Evolutionary conservation across 2,329 filamentous ascomycete genomes (phyloP).

Genomic region (Fusarium cicatricum): DNA sequence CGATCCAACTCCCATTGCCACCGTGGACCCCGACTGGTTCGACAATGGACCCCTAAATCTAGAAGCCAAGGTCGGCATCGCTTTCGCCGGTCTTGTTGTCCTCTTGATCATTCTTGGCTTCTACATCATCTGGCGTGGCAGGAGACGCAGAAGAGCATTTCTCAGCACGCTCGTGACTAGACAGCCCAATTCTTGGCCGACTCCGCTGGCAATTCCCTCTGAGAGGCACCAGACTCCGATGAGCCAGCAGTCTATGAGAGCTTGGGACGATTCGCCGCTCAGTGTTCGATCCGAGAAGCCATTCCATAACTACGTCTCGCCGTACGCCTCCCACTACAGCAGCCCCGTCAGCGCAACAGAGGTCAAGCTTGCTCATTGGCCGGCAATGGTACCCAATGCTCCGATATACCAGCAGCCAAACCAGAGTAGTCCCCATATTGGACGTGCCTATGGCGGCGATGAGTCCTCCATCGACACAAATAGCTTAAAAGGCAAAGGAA

Average conservation of each 20-base stretch:
- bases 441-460: conserved; percentile 19
- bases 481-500: conserved; percentile 24
- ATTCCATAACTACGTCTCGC: conserved; percentile 62
- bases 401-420: conserved; percentile 11
- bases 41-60: conserved; percentile 58
- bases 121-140: conserved; percentile 64
- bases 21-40: conserved; percentile 51
- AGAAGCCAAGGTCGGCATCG: conserved; percentile 66
- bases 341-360: conserved; percentile 62
- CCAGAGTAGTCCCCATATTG: conserved; percentile 14
- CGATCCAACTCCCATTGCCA: conserved; percentile 53
- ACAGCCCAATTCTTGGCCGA: conserved; percentile 53
- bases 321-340: conserved; percentile 67
- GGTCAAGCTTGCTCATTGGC: conserved; percentile 33
- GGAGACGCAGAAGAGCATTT: conserved; percentile 61
- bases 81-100: conserved; percentile 58
- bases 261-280: conserved; percentile 63
- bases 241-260: conserved; percentile 60
- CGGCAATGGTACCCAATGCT: conserved; percentile 18
- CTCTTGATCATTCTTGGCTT: conserved; percentile 59
- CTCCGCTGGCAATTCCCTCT: conserved; percentile 35
- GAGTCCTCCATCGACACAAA: conserved; percentile 18
- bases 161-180: conserved; percentile 58
- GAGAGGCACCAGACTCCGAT: conserved; percentile 55
- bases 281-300: conserved; percentile 52